Percentiles rank a stretch among this genome's conserved stretches.
These are phyloP conservation scores for Exophiala sideris DNA, from an alignment of 2,329 filamentous ascomycete species.

Conservation along the genomic window DNA sequence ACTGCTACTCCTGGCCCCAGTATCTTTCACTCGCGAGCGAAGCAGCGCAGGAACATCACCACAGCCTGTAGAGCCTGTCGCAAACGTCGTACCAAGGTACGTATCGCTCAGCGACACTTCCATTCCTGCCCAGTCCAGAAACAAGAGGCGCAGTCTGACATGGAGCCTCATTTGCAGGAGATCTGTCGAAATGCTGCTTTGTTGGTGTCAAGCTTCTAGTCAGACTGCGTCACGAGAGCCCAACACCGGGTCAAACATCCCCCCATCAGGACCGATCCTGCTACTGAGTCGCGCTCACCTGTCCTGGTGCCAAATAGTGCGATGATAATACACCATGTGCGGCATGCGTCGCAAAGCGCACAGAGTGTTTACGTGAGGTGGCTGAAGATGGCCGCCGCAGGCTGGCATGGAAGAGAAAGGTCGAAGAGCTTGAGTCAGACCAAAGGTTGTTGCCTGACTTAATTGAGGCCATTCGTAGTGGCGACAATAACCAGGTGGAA, in stretches of 20 bases:
- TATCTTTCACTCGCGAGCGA: background rate
- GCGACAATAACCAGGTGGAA: background rate
- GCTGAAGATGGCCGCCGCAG: slow-evolving; percentile 11
- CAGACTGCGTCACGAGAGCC: background rate
- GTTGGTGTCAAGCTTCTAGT: background rate
- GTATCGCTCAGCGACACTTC: background rate
- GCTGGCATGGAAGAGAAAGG: slow-evolving; percentile 11
- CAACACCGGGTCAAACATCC: background rate
- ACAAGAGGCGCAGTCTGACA: background rate
- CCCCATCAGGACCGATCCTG: background rate
- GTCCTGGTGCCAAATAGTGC: slow-evolving; percentile 6
- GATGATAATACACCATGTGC: slow-evolving; percentile 16
- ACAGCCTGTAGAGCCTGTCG: slow-evolving; percentile 8
- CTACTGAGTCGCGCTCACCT: background rate
- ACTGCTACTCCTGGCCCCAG: background rate
- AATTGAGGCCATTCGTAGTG: slow-evolving; percentile 2
- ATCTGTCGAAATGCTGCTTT: background rate
- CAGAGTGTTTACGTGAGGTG: slow-evolving; percentile 9
- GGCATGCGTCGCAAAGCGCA: slow-evolving; percentile 6
- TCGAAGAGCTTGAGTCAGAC: slow-evolving; percentile 13
- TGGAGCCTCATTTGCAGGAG: background rate
- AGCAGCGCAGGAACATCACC: slow-evolving; percentile 8
- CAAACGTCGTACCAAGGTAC: slow-evolving; percentile 9
- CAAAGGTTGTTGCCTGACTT: slow-evolving; percentile 3
- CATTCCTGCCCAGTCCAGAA: background rate